Percentiles rank a stretch among this genome's conserved stretches.
Evolutionary conservation across 2,329 filamentous ascomycete species (phyloP).

Genomic region (Trichophyton benhamiae): DNA sequence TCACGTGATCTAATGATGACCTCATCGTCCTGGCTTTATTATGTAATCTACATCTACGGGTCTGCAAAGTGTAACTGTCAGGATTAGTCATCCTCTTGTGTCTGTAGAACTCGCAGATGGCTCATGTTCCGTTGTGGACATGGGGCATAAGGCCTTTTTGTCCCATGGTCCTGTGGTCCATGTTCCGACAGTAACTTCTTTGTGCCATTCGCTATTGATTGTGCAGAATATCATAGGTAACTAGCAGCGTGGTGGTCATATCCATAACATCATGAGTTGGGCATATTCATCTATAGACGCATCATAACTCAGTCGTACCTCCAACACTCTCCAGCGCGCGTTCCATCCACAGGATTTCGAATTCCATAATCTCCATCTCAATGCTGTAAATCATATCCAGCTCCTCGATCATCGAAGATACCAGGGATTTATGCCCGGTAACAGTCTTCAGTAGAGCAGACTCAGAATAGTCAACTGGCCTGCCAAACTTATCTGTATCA

Average conservation of each 20-base stretch:
- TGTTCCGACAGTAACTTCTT: too few relatives aligned
- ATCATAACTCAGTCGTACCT: neutral
- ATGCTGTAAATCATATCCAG: conserved; percentile 25
- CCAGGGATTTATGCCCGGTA: conserved; percentile 20
- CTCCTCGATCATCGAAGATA: conserved; percentile 28
- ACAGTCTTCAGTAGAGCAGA: conserved; percentile 25
- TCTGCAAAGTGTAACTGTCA: too few relatives aligned
- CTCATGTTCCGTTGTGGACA: too few relatives aligned
- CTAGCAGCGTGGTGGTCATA: neutral
- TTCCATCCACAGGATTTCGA: conserved; percentile 25
- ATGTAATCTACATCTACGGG: neutral
- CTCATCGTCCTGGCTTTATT: neutral
- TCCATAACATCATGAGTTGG: neutral
- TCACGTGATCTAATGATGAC: neutral
- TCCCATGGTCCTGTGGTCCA: too few relatives aligned
- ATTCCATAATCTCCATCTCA: conserved; percentile 24
- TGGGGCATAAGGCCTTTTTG: too few relatives aligned
- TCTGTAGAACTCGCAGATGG: too few relatives aligned
- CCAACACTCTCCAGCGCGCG: conserved; percentile 17
- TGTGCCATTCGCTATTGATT: neutral
- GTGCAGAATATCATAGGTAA: neutral
- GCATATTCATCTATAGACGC: neutral
- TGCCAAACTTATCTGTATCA: conserved; percentile 16
- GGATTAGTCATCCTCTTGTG: too few relatives aligned
- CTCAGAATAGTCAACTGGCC: conserved; percentile 9